Percentiles rank a stretch among this genome's conserved stretches.
These are phyloP conservation scores for Casuarina equisetifolia DNA, from an alignment of 306 rosid genomes.

Conservation along the genomic window DNA sequence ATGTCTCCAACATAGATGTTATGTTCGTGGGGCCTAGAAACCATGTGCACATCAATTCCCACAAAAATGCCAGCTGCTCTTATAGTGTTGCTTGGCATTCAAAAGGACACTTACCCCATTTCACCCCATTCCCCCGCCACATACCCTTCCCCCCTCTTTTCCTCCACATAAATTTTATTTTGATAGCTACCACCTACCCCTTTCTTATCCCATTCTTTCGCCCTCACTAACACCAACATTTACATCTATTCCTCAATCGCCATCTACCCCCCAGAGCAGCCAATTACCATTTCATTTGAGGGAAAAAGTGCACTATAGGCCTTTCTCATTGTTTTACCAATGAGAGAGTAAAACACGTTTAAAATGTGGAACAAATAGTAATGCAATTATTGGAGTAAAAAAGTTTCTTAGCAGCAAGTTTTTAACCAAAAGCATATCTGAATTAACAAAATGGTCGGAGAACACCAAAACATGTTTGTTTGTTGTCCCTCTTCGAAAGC, in stretches of 20 bases:
- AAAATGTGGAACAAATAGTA: background rate
- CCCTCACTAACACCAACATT: constrained; percentile 7
- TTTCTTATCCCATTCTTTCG: constrained; percentile 14
- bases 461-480: no score
- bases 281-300: constrained; percentile 17
- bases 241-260: constrained; percentile 22
- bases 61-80: background rate
- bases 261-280: constrained; percentile 22
- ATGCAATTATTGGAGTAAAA: no score
- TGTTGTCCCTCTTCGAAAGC: no score
- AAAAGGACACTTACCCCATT: background rate
- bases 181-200: constrained; percentile 33
- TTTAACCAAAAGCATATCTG: no score
- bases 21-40: constrained; percentile 30
- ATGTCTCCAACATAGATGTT: no score
- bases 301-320: background rate
- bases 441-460: no score
- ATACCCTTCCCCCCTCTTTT: constrained; percentile 17
- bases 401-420: no score
- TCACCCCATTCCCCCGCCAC: constrained; percentile 12
- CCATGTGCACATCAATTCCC: constrained; percentile 46
- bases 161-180: constrained; percentile 31
- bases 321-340: background rate
- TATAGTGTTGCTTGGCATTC: no score
- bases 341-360: no score